Evolutionary conservation across 257 asterid species (phyloP), one percentile per base, ranked within the genome.

Genomic region (Handroanthus guayacan): DNA sequence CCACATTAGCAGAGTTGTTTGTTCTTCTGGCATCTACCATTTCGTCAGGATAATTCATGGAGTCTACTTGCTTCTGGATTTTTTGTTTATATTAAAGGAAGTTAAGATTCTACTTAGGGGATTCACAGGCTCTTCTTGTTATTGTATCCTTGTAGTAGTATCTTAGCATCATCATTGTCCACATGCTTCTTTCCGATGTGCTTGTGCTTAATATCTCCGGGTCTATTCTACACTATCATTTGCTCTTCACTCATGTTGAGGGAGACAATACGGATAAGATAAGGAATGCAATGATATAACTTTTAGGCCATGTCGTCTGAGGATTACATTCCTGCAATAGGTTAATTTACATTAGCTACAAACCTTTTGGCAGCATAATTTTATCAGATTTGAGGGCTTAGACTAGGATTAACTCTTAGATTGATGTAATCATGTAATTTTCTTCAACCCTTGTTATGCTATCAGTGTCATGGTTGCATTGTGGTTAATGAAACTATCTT

Each of bases 301-400:
- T 70, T 36, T 18, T 18, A 57, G 13, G 54, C 67, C 60, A 65
- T 7, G 72, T 81, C 17, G 9, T 39, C 25, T 54, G 56, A 38
- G 65, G 41, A 17, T 72, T 67, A 58, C 62, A 62, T 64, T 63
- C 55, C 74, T 71, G n/a, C 9, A 39, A 5, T 74, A 17, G 44
- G 67, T 72, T 75, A 20, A 18, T 72, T 77, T 76, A 55, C 58
- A 17, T 72, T 61, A 72, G 54, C 82, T 72, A 55, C 48, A 25
- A 17, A 20, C 75, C 58, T 36, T 65, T 2, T 10, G 82, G 34
- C 13, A 25, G 64, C 55, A 20, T 51, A 18, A 25, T 50, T 55
- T 11, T 55, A 52, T 54, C 34, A 66, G 71, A 51, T 62, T 75
- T 39, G 38, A 44, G 43, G 68, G 63, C 37, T 76, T 55, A 12